Conservation (phyloP, 352 stramenopile species). For the Phytophthora rubi region DNA sequence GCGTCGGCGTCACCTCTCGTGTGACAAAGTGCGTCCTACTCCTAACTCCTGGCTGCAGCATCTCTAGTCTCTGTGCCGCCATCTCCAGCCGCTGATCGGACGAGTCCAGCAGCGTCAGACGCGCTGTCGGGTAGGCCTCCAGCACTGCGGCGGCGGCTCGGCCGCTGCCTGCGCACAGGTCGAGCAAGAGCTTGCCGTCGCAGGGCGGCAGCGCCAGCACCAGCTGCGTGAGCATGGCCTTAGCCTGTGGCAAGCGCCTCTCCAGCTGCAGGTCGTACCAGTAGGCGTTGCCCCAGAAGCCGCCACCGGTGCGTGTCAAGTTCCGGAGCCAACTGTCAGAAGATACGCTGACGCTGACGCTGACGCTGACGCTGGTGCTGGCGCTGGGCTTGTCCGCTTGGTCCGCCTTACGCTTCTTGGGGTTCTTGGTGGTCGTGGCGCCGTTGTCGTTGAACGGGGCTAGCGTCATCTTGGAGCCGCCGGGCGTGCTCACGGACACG, state of each 20-base stretch:
- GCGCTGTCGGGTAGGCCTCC: constrained; percentile 61
- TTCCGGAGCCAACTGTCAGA: constrained; percentile 59
- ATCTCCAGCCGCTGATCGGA: constrained; percentile 62
- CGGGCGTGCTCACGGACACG: constrained; percentile 17
- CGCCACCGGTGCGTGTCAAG: constrained; percentile 53
- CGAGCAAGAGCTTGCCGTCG: constrained; percentile 57
- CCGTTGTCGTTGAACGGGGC: constrained; percentile 3
- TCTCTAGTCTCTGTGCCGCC: constrained; percentile 51
- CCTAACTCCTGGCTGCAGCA: not conserved
- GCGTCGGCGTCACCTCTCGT: constrained; percentile 16
- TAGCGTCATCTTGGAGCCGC: constrained; percentile 21
- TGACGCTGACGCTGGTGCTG: not conserved
- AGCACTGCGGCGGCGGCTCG: constrained; percentile 59
- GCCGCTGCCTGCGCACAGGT: constrained; percentile 76
- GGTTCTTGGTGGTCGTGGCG: constrained; percentile 3
- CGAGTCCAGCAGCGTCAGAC: constrained; percentile 63
- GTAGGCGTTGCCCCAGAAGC: constrained; percentile 78
- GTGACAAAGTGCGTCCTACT: constrained; percentile 31
- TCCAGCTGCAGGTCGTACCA: constrained; percentile 83
- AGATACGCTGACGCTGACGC: not conserved
- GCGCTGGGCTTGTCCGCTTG: not conserved
- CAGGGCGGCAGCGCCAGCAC: constrained; percentile 69
- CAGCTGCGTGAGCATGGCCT: constrained; percentile 68
- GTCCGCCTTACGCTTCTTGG: constrained; percentile 16
- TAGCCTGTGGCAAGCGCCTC: constrained; percentile 63